Evolutionary conservation across 2,329 filamentous ascomycete species (phyloP), one percentile per base, ranked within the genome.

Genomic region (Neurospora crassa): DNA sequence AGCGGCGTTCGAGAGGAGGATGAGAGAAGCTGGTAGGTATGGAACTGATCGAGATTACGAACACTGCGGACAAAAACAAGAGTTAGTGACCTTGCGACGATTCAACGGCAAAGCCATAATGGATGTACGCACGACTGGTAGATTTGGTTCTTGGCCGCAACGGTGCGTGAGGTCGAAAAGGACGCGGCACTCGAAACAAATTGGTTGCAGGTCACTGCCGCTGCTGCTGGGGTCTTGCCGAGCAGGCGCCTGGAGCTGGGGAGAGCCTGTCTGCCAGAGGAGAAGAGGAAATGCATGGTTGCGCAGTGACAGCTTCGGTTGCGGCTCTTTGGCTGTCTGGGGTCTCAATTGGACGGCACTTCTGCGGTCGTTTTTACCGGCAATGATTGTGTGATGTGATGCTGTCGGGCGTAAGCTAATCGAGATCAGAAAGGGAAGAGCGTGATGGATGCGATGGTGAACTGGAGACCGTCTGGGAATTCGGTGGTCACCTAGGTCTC

Each of bases 11-110:
- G 82, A 6, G 86, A 81, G 6, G 86, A 86, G 2, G 85, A 83
- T 2, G 85, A 87, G 69, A 88, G 81, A n/a, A 85, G 81, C 71
- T 87, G 82, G 79, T 88, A 86, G 20, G 84, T 86, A 76, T 84
- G 79, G 78, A 90, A 85, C 73, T 87, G 84, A 75, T 85, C 82
- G 67, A 83, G 81, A 68, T 83, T 83, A 73, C 87, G 87, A 75
- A 89, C 84, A 45, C 88, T 89, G 71, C 12, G 11, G 10, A n/a
- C 14, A 41, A 40, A 16, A 71, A 67, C 67, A 70, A 34, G 42
- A 40, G 69, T 67, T 40, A 47, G 63, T 29, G 29, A 41, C 45
- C 29, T 37, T 67, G 29, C 29, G 14, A 14, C 45, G 29, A 53
- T 16, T 29, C 12, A 53, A 14, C 12, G 47, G 47, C 18, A 41